Evolutionary conservation across 306 rosid genomes (phyloP).

Genomic region (Cercis canadensis): DNA sequence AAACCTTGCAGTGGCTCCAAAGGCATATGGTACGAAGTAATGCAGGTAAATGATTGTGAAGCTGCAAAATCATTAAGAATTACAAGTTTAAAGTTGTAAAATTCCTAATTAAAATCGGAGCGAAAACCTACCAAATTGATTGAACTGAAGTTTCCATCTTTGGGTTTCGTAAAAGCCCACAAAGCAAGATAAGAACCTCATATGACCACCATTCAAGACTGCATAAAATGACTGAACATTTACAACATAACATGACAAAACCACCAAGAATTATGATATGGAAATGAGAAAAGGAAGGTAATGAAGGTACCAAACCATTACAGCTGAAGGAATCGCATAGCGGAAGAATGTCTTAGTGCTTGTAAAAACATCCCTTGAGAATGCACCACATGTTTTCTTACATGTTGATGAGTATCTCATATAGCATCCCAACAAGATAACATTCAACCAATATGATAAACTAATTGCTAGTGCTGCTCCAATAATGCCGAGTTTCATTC

Average conservation of each 20-base stretch:
- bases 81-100: no score
- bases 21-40: constrained; percentile 45
- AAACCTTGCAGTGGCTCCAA: constrained; percentile 56
- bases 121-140: constrained; percentile 41
- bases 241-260: no score
- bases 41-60: constrained; percentile 43
- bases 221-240: neutral
- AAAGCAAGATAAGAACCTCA: constrained; percentile 47
- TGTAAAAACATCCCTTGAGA: constrained; percentile 43
- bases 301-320: constrained; percentile 49
- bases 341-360: constrained; percentile 47
- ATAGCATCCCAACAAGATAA: constrained; percentile 40
- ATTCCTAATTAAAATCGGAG: neutral
- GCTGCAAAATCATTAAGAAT: constrained; percentile 14
- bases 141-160: constrained; percentile 52
- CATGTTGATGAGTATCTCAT: constrained; percentile 45
- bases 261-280: no score
- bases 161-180: constrained; percentile 49
- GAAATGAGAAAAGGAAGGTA: no score
- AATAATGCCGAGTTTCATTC: constrained; percentile 37
- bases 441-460: constrained; percentile 59
- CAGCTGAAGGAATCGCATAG: constrained; percentile 55
- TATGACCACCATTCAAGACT: constrained; percentile 54
- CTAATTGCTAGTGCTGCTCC: constrained; percentile 64
- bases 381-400: constrained; percentile 31